Evolutionary conservation across 345 rosid genomes (phyloP).

Genomic region (Dovyalis caffra): DNA sequence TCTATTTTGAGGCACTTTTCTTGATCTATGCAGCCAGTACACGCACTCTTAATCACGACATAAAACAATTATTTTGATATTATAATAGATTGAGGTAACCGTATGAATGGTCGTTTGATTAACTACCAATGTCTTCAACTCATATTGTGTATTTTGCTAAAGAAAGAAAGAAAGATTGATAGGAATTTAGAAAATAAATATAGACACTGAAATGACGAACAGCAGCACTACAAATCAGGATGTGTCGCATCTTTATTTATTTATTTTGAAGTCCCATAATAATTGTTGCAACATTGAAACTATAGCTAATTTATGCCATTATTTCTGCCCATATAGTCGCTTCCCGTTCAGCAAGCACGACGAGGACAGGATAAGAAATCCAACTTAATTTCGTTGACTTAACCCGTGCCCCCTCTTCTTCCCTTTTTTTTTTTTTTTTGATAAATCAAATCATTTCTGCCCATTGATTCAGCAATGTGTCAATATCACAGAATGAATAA

Average conservation of each 20-base stretch:
- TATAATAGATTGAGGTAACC: no score
- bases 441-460: neutral
- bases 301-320: neutral
- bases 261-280: neutral
- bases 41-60: no score
- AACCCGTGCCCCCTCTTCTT: neutral
- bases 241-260: neutral
- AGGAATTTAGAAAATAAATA: no score
- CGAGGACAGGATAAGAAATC: slow-evolving; percentile 5
- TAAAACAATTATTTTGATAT: no score
- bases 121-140: no score
- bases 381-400: neutral
- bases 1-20: no score
- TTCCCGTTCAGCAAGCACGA: slow-evolving; percentile 45
- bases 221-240: neutral
- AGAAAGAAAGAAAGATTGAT: no score
- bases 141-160: no score
- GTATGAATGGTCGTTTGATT: no score
- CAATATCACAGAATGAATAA: neutral
- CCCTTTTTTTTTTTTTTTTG: neutral
- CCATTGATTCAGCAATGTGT: neutral
- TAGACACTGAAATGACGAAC: neutral
- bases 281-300: neutral
- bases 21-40: no score
- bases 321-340: slow-evolving; percentile 16